Percentiles rank a stretch among this genome's conserved stretches.
These are phyloP conservation scores for Venturia pyrina DNA, from an alignment of 2,329 filamentous ascomycete genomes.

Conservation along the genomic window DNA sequence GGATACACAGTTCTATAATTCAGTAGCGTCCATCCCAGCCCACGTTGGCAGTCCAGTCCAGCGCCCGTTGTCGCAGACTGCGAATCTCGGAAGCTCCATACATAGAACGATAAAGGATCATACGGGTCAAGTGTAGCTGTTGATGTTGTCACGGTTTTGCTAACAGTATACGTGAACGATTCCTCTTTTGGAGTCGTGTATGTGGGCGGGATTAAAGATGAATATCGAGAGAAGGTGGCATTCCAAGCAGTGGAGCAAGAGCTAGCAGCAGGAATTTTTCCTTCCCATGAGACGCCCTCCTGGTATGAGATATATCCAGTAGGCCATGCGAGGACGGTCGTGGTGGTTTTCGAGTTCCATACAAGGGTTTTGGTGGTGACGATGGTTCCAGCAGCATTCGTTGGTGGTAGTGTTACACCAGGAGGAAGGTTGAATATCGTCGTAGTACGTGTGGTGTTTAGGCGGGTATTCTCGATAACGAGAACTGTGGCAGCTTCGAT, in stretches of 20 bases:
- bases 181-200: background rate
- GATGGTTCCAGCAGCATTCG: background rate
- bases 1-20: background rate
- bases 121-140: background rate
- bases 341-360: background rate
- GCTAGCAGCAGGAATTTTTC: background rate
- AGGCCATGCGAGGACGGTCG: background rate
- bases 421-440: background rate
- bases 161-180: background rate
- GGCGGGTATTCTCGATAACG: background rate
- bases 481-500: conserved; percentile 1
- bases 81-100: background rate
- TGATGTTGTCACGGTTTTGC: background rate
- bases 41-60: background rate
- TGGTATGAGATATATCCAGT: conserved; percentile 2
- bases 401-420: background rate
- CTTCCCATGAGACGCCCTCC: background rate
- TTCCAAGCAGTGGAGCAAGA: background rate
- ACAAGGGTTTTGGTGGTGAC: conserved; percentile 1
- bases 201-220: background rate
- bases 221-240: background rate
- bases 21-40: background rate
- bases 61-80: background rate
- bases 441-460: background rate
- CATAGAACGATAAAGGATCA: background rate